Conservation (phyloP, 345 rosid species). For the Carallia brachiata region DNA sequence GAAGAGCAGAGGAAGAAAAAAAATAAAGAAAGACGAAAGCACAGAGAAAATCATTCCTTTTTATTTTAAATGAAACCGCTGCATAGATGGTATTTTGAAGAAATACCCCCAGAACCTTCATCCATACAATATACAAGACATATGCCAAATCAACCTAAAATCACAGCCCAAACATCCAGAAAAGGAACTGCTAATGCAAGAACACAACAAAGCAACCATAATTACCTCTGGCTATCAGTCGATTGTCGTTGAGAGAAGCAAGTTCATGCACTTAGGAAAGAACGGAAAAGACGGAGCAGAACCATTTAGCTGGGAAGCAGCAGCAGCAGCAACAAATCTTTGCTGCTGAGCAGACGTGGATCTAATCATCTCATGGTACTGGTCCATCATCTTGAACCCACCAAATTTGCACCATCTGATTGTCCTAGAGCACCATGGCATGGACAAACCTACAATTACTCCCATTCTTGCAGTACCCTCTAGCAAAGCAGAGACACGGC, state of each 20-base stretch:
- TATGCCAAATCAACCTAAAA: no score
- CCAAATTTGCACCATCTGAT: slow-evolving; percentile 33
- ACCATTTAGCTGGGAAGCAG: slow-evolving; percentile 50
- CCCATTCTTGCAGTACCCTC: no score
- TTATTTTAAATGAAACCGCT: no score
- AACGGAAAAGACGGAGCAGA: slow-evolving; percentile 52
- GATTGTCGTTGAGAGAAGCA: slow-evolving; percentile 64
- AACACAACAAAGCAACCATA: neutral
- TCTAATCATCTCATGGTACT: slow-evolving; percentile 70
- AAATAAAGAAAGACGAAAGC: no score
- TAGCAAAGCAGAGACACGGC: no score
- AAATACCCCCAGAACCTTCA: no score
- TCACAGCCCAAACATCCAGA: no score
- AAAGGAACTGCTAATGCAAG: neutral
- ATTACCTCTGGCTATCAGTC: slow-evolving; percentile 66
- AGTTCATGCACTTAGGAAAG: slow-evolving; percentile 61
- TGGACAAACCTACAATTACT: no score
- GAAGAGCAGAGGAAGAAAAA: neutral
- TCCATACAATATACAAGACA: no score
- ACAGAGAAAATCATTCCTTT: no score
- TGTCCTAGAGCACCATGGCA: slow-evolving; percentile 53
- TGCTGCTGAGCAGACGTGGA: slow-evolving; percentile 80
- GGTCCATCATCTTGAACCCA: slow-evolving; percentile 62
- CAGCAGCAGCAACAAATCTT: slow-evolving; percentile 50
- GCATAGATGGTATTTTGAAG: no score